Conservation (phyloP, 352 stramenopile genomes). For the Phytophthora nicotianae region DNA sequence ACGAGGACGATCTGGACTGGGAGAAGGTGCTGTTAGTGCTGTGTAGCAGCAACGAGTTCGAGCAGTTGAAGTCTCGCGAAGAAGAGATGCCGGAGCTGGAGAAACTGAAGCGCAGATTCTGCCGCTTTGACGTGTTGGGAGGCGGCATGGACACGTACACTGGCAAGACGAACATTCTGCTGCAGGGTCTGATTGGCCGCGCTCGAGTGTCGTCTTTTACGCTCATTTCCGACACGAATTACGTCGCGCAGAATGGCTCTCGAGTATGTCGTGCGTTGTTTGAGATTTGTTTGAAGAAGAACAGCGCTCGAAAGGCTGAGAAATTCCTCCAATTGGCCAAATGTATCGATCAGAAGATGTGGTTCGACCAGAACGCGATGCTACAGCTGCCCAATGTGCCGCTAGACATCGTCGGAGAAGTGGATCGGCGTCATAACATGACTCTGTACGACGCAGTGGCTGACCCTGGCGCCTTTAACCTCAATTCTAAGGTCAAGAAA, state of each 20-base stretch:
- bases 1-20: slow-evolving; percentile 65
- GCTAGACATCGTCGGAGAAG: slow-evolving; percentile 84
- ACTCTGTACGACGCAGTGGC: slow-evolving; percentile 64
- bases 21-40: slow-evolving; percentile 75
- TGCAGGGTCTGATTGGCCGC: slow-evolving; percentile 88
- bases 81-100: slow-evolving; percentile 96
- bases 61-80: slow-evolving; percentile 95
- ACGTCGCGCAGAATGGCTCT: slow-evolving; percentile 98
- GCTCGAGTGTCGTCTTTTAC: slow-evolving; percentile 95
- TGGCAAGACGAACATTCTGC: slow-evolving; percentile 97
- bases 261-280: slow-evolving; percentile 98
- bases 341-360: slow-evolving; percentile 97
- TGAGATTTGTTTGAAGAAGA: slow-evolving; percentile 96
- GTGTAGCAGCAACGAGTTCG: slow-evolving; percentile 94
- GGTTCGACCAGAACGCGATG: slow-evolving; percentile 96
- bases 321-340: slow-evolving; percentile 97
- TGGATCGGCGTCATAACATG: slow-evolving; percentile 80
- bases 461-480: slow-evolving; percentile 41
- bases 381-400: slow-evolving; percentile 92
- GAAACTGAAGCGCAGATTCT: slow-evolving; percentile 89
- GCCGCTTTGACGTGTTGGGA: slow-evolving; percentile 88
- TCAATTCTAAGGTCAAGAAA: slow-evolving; percentile 69
- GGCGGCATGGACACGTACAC: slow-evolving; percentile 91
- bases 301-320: slow-evolving; percentile 84
- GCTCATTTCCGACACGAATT: slow-evolving; percentile 99